Conservation (phyloP, 805 yeast species). For the Candida sphagnicola region DNA sequence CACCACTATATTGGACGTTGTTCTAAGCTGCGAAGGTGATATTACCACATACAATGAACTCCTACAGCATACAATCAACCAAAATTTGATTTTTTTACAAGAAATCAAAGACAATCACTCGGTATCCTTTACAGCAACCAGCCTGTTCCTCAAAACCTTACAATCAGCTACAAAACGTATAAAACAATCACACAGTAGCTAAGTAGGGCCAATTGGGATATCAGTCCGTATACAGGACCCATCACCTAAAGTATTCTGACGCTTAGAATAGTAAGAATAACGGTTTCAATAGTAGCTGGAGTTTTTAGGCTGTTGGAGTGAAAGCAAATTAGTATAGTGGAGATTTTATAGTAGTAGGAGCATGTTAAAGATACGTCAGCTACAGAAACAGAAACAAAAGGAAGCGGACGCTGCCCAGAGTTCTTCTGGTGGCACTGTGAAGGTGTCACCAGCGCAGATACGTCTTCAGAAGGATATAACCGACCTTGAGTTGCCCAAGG, state of each 20-base stretch:
- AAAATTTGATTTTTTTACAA: too few relatives aligned
- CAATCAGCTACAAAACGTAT: too few relatives aligned
- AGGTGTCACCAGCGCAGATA: conserved; percentile 58
- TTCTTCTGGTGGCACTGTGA: conserved; percentile 5
- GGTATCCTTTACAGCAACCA: too few relatives aligned
- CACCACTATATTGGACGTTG: not conserved
- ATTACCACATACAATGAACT: too few relatives aligned
- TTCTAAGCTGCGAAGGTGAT: not conserved
- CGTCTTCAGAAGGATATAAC: conserved; percentile 74
- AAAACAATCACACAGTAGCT: too few relatives aligned
- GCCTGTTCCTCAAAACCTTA: too few relatives aligned
- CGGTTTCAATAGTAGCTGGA: not conserved
- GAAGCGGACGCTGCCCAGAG: conserved; percentile 29
- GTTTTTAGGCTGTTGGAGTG: not conserved
- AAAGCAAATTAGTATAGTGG: not conserved
- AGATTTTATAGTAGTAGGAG: not conserved
- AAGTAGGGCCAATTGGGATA: too few relatives aligned
- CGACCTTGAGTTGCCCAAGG: conserved; percentile 61
- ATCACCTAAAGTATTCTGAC: too few relatives aligned
- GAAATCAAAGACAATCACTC: too few relatives aligned
- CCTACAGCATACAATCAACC: too few relatives aligned
- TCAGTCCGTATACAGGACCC: too few relatives aligned
- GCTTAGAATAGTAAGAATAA: too few relatives aligned
- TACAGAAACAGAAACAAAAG: conserved; percentile 55
- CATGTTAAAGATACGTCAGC: conserved; percentile 54